These are phyloP conservation scores for Manihot esculenta DNA, from an alignment of 441 rosid genomes.

Conservation along the genomic window DNA sequence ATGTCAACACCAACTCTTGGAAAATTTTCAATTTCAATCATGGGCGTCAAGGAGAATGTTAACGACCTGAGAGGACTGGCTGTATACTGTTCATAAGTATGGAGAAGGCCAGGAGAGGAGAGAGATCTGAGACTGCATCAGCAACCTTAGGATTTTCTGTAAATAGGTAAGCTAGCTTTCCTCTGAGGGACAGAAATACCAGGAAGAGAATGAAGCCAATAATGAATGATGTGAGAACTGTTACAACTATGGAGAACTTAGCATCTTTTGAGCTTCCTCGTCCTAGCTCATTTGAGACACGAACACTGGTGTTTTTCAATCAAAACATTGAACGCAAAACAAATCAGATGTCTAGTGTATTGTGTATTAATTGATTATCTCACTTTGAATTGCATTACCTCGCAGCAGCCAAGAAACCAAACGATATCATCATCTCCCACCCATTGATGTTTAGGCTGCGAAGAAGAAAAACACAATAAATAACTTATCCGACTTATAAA, in stretches of 20 bases:
- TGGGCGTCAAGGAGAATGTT: background rate
- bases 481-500: background rate
- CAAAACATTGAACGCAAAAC: background rate
- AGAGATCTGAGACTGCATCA: slow-evolving; percentile 55
- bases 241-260: slow-evolving; percentile 56
- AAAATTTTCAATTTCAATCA: too few relatives aligned
- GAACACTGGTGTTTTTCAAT: slow-evolving; percentile 47
- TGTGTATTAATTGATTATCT: too few relatives aligned
- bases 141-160: slow-evolving; percentile 49
- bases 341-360: too few relatives aligned
- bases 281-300: slow-evolving; percentile 88
- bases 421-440: slow-evolving; percentile 74
- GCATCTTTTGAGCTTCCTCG: slow-evolving; percentile 70
- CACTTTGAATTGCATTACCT: too few relatives aligned
- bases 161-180: slow-evolving; percentile 52
- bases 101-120: slow-evolving; percentile 65
- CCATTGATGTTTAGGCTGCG: slow-evolving; percentile 68
- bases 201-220: slow-evolving; percentile 46
- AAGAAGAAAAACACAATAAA: background rate
- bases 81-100: slow-evolving; percentile 59
- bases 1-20: too few relatives aligned
- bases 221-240: slow-evolving; percentile 51
- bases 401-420: slow-evolving; percentile 79
- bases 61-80: slow-evolving; percentile 78
- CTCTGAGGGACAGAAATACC: slow-evolving; percentile 39